Evolutionary conservation across 2,329 filamentous ascomycete species (phyloP), one percentile per base, ranked within the genome.

Genomic region (Colletotrichum sansevieriae): DNA sequence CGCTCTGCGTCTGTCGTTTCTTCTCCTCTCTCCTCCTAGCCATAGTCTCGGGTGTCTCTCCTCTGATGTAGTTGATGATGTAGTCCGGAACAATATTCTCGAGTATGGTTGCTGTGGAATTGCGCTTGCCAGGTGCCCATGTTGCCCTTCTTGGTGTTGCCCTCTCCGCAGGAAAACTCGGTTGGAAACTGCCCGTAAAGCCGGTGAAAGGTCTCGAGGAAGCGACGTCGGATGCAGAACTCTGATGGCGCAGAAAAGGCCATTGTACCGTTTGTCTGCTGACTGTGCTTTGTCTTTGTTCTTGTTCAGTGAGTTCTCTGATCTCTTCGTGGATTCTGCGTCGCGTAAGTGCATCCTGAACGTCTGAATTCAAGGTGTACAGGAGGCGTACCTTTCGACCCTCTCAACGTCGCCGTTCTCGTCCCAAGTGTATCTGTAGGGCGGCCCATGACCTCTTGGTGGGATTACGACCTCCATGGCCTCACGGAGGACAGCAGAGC

Each of bases 1-100:
- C 75, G 10, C 60, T 60, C 70, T 74, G n/a, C 68, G 74, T 56
- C 74, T 77, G 75, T 68, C 58, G 46, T n/a, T 74, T 71, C 37
- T 72, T 74, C 71, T 77, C 78, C 66, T 79, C 78, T 68, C 82
- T 81, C 72, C 83, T 82, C 64, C 78, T 77, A 6, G 85, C 85
- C 20, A 87, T 73, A 35, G 81, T 82, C 74, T 87, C 85, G 13
- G 85, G 85, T 2, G 85, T 87, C 75, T 87, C 85, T 52, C 85
- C 85, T 46, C 85, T 82, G 70, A 88, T 79, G 73, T 84, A 88
- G 75, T 86, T 84, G 70, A 85, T 79, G 46, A 88, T 83, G 71
- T 88, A 88, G 75, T 88, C 85, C 9, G 85, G 85, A 15, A 88
- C 81, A 37, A 87, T 79, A 62, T 83, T 81, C 33, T 72, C 70